Evolutionary conservation across 2,329 filamentous ascomycete genomes (phyloP), one percentile per base, ranked within the genome.

Genomic region (Lachnellula subtilissima): DNA sequence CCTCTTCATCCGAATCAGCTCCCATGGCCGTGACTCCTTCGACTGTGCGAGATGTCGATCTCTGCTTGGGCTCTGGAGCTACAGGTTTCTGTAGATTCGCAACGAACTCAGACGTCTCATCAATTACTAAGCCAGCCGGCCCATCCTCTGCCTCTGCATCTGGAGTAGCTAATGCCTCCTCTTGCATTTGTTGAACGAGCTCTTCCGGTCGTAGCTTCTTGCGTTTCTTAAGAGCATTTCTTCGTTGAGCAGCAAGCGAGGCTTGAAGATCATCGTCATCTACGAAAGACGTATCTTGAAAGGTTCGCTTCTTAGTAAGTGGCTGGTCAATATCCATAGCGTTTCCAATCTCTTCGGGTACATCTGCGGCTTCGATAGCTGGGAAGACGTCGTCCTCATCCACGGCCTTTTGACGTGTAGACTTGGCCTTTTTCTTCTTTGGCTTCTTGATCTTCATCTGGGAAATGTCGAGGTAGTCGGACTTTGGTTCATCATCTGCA

Each of bases 231-330:
- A 99, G 77, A 0, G 90, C 91, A 50, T 84, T 86, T 62, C 87
- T 83, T 64, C 94, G 81, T 72, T 96, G 91, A n/a, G 85, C 78
- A 1, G 93, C 88, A 36, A 99, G 78, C 4, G 88, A 89, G 25
- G 88, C 86, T 73, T 97, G 93, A 4, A 99, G 78, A 67, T 97
- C 91, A 43, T 97, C 93, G 61, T 99, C 94, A 61, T 97, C 94
- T 22, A 89, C 85, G 65, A 96, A 87, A 0, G 82, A 84, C 35
- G 85, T 78, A 32, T 89, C 81, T 11, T 87, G 80, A 11, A 80
- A 79, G 53, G 84, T 81, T 54, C 82, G 78, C 71, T 89, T 94
- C 67, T 81, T 85, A 58, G 73, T 73, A 11, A 73, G 64, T n/a
- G 74, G 77, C 4, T 77, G 76, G 65, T 96, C 92, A 11, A 96